Conservation (phyloP, 768 basidiomycete genomes). For the Tulasnella sp. region DNA sequence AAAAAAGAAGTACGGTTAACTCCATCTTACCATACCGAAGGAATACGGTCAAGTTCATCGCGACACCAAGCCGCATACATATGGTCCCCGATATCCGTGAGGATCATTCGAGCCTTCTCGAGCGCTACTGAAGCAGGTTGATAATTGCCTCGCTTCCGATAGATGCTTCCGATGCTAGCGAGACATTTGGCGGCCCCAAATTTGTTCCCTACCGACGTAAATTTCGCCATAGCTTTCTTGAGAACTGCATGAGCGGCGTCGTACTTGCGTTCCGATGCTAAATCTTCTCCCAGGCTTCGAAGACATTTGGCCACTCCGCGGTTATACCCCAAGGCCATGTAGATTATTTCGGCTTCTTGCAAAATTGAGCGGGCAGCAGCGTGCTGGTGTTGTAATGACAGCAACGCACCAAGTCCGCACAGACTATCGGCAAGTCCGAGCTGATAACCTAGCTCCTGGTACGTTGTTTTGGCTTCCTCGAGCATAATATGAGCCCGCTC, state of each 20-base stretch:
- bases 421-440: neutral
- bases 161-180: neutral
- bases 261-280: neutral
- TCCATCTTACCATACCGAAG: too few relatives aligned
- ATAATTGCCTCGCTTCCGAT: neutral
- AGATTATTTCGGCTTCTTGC: neutral
- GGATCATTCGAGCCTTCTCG: too few relatives aligned
- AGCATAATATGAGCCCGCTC: neutral
- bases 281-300: neutral
- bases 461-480: neutral
- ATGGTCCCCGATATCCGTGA: too few relatives aligned
- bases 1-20: too few relatives aligned
- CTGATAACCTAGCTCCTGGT: neutral
- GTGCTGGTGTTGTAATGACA: too few relatives aligned
- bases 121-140: neutral
- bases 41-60: too few relatives aligned
- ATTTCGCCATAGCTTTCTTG: neutral
- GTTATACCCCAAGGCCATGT: neutral
- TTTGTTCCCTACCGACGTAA: neutral
- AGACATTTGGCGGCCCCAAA: neutral
- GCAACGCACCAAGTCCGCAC: too few relatives aligned
- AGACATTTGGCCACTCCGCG: neutral
- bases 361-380: neutral
- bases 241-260: neutral
- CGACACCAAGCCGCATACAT: too few relatives aligned